Percentiles rank a stretch among this genome's conserved stretches.
phyloP scores from a whole-genome alignment of 495 filamentous ascomycete genomes.

The Penicillium soppii region DNA sequence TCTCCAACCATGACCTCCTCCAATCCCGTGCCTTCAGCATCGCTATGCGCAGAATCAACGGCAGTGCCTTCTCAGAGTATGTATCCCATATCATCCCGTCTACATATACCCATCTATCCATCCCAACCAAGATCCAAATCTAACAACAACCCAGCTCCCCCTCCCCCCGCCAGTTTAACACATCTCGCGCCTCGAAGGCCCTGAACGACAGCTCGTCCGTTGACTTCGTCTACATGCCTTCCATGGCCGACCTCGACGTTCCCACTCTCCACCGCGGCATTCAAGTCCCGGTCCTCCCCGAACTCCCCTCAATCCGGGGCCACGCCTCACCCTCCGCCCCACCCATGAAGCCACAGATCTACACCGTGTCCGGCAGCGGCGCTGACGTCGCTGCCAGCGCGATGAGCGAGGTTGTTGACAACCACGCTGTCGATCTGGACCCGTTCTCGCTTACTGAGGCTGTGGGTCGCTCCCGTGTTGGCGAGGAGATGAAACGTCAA shows the following conservation, averaged over 20 bases:
- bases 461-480: constrained; percentile 43
- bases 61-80: constrained; percentile 42
- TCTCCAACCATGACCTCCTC: constrained; percentile 53
- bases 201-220: constrained; percentile 59
- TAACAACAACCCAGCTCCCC: constrained; percentile 24
- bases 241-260: constrained; percentile 43
- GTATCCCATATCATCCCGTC: constrained; percentile 6
- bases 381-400: constrained; percentile 53
- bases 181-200: constrained; percentile 53
- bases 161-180: constrained; percentile 57
- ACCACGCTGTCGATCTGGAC: constrained; percentile 54
- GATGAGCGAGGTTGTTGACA: constrained; percentile 61
- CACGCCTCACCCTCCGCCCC: constrained; percentile 22
- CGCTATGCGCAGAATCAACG: constrained; percentile 47
- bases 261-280: constrained; percentile 25
- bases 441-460: constrained; percentile 57
- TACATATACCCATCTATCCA: neutral
- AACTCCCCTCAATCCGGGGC: constrained; percentile 34
- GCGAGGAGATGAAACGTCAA: constrained; percentile 33
- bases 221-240: constrained; percentile 63
- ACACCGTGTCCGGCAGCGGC: constrained; percentile 51
- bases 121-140: neutral
- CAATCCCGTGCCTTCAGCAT: constrained; percentile 56
- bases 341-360: constrained; percentile 57
- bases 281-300: constrained; percentile 56